These are phyloP conservation scores for Globisporangium solare DNA, from an alignment of 352 stramenopile genomes.

Conservation along the genomic window DNA sequence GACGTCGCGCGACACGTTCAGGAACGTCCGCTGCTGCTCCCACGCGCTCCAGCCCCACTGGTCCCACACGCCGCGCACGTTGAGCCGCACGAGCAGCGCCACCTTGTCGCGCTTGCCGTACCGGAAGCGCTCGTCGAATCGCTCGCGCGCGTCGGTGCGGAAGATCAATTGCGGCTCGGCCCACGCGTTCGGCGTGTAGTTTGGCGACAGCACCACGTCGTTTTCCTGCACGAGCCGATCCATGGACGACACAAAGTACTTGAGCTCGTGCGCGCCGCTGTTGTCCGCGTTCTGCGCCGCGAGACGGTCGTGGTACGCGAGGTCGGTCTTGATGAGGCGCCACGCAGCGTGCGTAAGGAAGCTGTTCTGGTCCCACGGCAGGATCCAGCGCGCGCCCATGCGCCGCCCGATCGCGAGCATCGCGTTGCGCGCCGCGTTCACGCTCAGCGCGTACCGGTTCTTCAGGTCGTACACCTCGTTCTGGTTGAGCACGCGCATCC, in stretches of 20 bases:
- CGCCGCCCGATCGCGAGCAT: slow-evolving; percentile 38
- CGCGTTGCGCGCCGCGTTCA: slow-evolving; percentile 42
- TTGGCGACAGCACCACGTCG: slow-evolving; percentile 29
- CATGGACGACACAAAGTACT: slow-evolving; percentile 56
- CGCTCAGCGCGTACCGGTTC: slow-evolving; percentile 43
- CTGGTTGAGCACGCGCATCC: slow-evolving; percentile 23
- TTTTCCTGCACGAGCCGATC: slow-evolving; percentile 42
- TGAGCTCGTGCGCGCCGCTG: slow-evolving; percentile 14
- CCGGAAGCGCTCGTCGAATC: slow-evolving; percentile 47
- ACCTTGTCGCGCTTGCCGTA: slow-evolving; percentile 52
- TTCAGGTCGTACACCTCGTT: slow-evolving; percentile 46
- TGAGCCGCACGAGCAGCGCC: slow-evolving; percentile 35
- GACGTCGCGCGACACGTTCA: slow-evolving; percentile 36
- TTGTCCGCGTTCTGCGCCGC: background rate
- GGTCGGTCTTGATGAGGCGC: slow-evolving; percentile 29
- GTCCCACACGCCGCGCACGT: slow-evolving; percentile 37
- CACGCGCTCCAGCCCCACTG: slow-evolving; percentile 43
- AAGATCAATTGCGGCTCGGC: slow-evolving; percentile 61
- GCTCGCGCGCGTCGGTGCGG: slow-evolving; percentile 35
- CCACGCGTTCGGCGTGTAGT: slow-evolving; percentile 33
- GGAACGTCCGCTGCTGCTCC: slow-evolving; percentile 32
- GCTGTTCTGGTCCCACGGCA: slow-evolving; percentile 54
- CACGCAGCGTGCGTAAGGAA: slow-evolving; percentile 41
- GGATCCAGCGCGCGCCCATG: slow-evolving; percentile 35
- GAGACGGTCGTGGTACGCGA: slow-evolving; percentile 11